Evolutionary conservation across 1,284 basidiomycete species (phyloP).

Genomic region (Pseudozyma flocculosa): DNA sequence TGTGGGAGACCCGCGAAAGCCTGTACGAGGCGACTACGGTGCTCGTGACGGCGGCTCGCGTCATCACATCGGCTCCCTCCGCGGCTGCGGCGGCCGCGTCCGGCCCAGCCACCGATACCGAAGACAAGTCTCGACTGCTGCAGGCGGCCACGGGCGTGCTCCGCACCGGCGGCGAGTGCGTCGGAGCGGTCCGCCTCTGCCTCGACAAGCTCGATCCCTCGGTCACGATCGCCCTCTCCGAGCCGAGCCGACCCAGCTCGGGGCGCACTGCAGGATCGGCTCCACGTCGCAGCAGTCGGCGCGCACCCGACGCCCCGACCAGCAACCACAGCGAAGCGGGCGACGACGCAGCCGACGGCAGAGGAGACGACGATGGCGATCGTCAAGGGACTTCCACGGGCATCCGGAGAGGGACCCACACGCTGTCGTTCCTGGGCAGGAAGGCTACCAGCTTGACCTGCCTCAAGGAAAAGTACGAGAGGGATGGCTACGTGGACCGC

Average conservation of each 20-base stretch:
- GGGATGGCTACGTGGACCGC: slow-evolving; percentile 19
- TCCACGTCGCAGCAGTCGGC: too few species aligned
- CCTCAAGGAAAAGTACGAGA: slow-evolving; percentile 53
- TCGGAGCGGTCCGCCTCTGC: slow-evolving; percentile 46
- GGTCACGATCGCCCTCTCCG: slow-evolving; percentile 26
- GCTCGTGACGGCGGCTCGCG: slow-evolving; percentile 80
- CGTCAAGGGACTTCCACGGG: background rate
- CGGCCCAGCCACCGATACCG: slow-evolving; percentile 69
- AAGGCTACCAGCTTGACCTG: slow-evolving; percentile 61
- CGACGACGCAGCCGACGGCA: slow-evolving; percentile 4
- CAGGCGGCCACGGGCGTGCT: slow-evolving; percentile 81
- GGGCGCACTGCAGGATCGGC: too few species aligned
- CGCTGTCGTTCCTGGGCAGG: slow-evolving; percentile 61
- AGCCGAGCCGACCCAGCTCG: slow-evolving; percentile 18
- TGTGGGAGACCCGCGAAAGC: slow-evolving; percentile 69
- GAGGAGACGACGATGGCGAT: slow-evolving; percentile 5
- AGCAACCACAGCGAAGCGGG: too few species aligned
- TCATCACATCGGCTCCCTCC: slow-evolving; percentile 61
- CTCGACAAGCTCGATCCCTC: slow-evolving; percentile 30
- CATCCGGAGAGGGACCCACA: slow-evolving; percentile 56
- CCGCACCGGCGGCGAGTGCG: slow-evolving; percentile 61
- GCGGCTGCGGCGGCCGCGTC: slow-evolving; percentile 42
- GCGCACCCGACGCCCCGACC: slow-evolving; percentile 10
- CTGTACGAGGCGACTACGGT: slow-evolving; percentile 80
- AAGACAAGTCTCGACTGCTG: slow-evolving; percentile 72